phyloP scores from a whole-genome alignment of 208 protist genomes.

The Trypanosoma vivax region DNA sequence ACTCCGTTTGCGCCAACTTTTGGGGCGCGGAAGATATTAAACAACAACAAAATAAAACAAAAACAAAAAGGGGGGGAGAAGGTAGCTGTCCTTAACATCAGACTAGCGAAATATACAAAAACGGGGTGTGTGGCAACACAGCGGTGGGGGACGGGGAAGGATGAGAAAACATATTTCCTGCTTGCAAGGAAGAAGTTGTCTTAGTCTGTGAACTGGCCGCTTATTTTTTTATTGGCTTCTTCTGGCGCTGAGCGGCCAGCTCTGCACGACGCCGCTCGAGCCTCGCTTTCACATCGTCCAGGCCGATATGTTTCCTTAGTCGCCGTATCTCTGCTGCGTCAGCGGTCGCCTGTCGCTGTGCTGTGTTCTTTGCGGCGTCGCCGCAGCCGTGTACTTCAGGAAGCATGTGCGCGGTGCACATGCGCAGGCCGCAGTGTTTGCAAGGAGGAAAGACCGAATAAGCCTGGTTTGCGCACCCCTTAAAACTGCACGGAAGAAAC shows the following conservation, averaged over 20 bases:
- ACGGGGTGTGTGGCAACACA: not conserved
- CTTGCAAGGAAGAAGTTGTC: not conserved
- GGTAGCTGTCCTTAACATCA: no score
- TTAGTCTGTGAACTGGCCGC: not conserved
- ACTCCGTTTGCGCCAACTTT: no score
- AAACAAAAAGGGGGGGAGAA: no score
- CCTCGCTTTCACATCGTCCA: conserved; percentile 57
- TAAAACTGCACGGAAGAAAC: conserved; percentile 11
- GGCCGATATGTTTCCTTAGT: conserved; percentile 60
- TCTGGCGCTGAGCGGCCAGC: conserved; percentile 47
- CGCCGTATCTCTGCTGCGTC: conserved; percentile 45
- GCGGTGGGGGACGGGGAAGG: not conserved
- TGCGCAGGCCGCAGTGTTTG: conserved; percentile 54
- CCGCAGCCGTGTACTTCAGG: conserved; percentile 83
- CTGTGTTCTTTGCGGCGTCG: conserved; percentile 51
- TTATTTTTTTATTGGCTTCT: conserved; percentile 27
- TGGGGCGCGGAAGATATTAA: no score
- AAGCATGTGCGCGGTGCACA: conserved; percentile 73
- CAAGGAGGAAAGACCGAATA: conserved; percentile 53
- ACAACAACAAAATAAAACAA: no score
- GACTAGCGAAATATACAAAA: not conserved
- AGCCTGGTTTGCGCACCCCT: conserved; percentile 18
- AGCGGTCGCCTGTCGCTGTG: conserved; percentile 46
- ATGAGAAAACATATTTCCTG: not conserved
- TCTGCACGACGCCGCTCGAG: conserved; percentile 49